Evolutionary conservation across 768 basidiomycete genomes (phyloP).

Genomic region (Dictyophora rubrovolvata): DNA sequence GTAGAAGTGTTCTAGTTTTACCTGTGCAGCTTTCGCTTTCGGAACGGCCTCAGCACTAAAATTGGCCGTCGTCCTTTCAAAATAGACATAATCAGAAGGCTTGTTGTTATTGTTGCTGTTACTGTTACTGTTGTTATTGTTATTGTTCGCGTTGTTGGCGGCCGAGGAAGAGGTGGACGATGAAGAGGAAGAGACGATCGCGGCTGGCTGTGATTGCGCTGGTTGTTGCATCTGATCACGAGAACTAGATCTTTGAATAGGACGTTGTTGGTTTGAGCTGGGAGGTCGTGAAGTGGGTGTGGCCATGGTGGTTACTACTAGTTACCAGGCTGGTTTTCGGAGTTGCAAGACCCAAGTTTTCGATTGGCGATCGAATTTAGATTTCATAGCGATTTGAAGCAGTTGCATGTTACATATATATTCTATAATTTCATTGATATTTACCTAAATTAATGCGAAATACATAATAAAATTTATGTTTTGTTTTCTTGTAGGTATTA

Average conservation of each 20-base stretch:
- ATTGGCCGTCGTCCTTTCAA: constrained; percentile 65
- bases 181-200: not conserved
- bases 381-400: no score
- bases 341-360: not conserved
- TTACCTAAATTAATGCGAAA: no score
- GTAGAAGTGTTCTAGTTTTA: constrained; percentile 95
- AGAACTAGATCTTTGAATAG: not conserved
- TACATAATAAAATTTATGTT: no score
- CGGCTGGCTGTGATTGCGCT: not conserved
- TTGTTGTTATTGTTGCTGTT: constrained; percentile 9
- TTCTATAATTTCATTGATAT: no score
- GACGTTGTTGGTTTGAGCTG: constrained; percentile 1
- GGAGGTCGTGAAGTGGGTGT: constrained; percentile 1
- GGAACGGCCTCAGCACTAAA: constrained; percentile 78
- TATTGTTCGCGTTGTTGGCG: not conserved
- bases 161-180: not conserved
- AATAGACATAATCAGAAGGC: constrained; percentile 77
- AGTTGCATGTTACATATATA: no score
- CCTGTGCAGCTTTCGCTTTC: constrained; percentile 81
- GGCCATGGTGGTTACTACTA: not conserved
- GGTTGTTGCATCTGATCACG: not conserved
- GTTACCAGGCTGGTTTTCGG: not conserved
- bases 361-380: not conserved
- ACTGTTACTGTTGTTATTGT: not conserved
- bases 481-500: no score